Conservation (phyloP, 441 rosid species). For the California macrophylla region DNA sequence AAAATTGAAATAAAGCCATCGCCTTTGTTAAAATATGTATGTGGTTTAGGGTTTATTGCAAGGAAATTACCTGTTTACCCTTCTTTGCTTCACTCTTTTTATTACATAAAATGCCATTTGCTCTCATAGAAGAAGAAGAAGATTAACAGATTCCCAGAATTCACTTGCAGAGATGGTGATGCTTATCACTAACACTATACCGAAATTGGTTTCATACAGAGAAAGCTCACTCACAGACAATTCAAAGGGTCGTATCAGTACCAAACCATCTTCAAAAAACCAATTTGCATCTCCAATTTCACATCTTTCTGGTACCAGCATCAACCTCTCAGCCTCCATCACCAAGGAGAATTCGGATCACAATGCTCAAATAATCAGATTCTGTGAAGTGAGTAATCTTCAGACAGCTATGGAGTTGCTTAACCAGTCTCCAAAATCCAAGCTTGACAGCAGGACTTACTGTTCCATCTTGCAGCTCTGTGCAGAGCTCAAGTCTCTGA, state of each 20-base stretch:
- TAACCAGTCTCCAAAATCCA: constrained; percentile 21
- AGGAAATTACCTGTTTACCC: not conserved
- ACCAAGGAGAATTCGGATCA: constrained; percentile 19
- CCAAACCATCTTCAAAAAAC: constrained; percentile 24
- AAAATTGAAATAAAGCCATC: too few relatives aligned
- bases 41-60: too few relatives aligned
- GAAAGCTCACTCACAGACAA: constrained; percentile 13
- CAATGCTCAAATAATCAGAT: constrained; percentile 28
- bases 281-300: constrained; percentile 16
- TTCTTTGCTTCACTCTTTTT: not conserved
- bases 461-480: constrained; percentile 51
- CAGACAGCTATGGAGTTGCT: constrained; percentile 37
- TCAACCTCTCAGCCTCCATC: constrained; percentile 13
- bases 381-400: constrained; percentile 39
- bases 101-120: not conserved
- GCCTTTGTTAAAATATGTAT: too few relatives aligned
- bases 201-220: constrained; percentile 15
- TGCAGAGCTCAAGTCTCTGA: constrained; percentile 40
- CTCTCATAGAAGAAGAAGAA: not conserved
- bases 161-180: constrained; percentile 14
- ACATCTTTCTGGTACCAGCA: constrained; percentile 13
- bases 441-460: constrained; percentile 34
- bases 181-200: constrained; percentile 27
- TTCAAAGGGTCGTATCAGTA: constrained; percentile 18
- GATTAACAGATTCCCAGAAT: not conserved